phyloP scores from a whole-genome alignment of 805 yeast genomes.

The Lachancea nothofagi region DNA sequence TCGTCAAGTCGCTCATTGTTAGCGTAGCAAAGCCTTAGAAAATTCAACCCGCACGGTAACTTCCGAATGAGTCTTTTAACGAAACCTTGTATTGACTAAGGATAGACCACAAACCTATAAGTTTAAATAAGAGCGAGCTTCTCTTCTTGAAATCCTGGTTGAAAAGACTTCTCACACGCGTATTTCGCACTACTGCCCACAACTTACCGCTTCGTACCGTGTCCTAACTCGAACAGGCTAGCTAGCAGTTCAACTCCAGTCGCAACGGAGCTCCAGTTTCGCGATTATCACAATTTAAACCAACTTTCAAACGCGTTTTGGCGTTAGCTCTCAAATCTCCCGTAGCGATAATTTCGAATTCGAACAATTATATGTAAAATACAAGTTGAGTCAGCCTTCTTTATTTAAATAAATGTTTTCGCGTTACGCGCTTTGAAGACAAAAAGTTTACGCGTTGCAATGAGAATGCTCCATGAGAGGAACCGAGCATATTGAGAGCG shows the following conservation, averaged over 20 bases:
- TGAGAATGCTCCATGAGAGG: too few species aligned
- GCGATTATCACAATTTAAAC: background rate
- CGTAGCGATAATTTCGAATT: background rate
- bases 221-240: constrained; percentile 5
- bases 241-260: background rate
- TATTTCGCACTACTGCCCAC: background rate
- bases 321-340: background rate
- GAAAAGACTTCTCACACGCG: constrained; percentile 5
- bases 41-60: too few species aligned
- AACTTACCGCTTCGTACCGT: constrained; percentile 1
- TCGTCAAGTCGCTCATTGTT: constrained; percentile 6
- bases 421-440: constrained; percentile 2
- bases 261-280: background rate
- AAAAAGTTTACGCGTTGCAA: background rate
- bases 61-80: too few species aligned
- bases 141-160: background rate
- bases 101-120: background rate
- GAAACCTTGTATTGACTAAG: too few species aligned
- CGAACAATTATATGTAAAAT: too few species aligned
- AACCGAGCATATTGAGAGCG: too few species aligned
- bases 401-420: background rate
- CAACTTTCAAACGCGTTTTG: background rate
- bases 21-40: background rate
- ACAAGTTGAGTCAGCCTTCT: background rate
- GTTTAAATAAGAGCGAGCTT: constrained; percentile 1